Evolutionary conservation across 208 protist genomes (phyloP).

Genomic region (Entamoeba nuttalli): DNA sequence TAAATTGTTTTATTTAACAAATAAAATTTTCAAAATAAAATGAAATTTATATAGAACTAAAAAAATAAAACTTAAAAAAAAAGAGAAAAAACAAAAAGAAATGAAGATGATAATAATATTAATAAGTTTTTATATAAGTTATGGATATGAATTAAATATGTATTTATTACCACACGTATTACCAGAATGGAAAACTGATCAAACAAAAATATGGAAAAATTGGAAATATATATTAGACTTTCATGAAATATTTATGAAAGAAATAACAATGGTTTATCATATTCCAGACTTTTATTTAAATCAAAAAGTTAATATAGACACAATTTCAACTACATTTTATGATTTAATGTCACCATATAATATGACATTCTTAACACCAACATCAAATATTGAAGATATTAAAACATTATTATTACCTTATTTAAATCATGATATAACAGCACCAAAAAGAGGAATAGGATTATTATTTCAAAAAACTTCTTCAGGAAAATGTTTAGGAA

Average conservation of each 20-base stretch:
- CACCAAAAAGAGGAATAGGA: background rate
- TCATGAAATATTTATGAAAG: background rate
- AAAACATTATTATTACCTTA: background rate
- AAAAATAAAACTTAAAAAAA: too few relatives aligned
- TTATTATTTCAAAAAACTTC: background rate
- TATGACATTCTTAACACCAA: background rate
- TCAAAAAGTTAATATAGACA: too few relatives aligned
- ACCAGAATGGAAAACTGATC: background rate
- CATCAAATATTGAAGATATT: background rate
- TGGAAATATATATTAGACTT: background rate
- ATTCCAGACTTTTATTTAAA: background rate
- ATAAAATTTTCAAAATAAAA: too few relatives aligned
- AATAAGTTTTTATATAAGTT: too few relatives aligned
- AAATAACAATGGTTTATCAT: background rate
- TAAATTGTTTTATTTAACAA: too few relatives aligned
- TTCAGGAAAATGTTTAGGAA: background rate
- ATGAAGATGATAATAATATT: too few relatives aligned
- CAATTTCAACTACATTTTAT: background rate
- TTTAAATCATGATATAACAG: background rate
- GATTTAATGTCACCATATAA: background rate
- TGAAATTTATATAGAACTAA: too few relatives aligned
- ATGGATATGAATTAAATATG: background rate
- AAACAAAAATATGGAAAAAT: background rate
- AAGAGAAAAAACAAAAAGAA: too few relatives aligned
- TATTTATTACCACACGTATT: background rate